These are phyloP conservation scores for Metarhizium sp. DNA, from an alignment of 2,329 filamentous ascomycete species.

Conservation along the genomic window DNA sequence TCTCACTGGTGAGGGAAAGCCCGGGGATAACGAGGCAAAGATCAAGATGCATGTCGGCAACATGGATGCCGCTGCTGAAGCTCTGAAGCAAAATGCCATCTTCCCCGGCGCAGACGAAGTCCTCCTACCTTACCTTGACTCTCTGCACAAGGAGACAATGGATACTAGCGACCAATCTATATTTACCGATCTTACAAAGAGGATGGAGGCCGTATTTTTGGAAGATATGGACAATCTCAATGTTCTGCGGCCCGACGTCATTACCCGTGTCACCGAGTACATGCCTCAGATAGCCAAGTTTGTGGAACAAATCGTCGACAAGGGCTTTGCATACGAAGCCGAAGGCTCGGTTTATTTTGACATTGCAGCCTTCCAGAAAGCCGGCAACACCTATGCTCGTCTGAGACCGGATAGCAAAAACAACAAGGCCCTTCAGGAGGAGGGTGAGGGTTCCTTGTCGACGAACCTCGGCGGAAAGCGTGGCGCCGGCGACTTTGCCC, in stretches of 20 bases:
- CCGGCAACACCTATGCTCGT: slow-evolving; percentile 76
- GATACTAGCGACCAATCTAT: slow-evolving; percentile 58
- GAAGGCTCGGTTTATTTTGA: slow-evolving; percentile 94
- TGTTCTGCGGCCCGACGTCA: slow-evolving; percentile 68
- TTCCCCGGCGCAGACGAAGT: slow-evolving; percentile 55
- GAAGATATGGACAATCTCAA: slow-evolving; percentile 83
- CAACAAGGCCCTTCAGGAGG: slow-evolving; percentile 73
- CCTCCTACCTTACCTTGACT: slow-evolving; percentile 75
- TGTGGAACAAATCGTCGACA: slow-evolving; percentile 71
- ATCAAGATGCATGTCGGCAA: slow-evolving; percentile 79
- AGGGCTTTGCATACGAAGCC: slow-evolving; percentile 73
- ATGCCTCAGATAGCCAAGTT: slow-evolving; percentile 80
- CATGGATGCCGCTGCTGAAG: slow-evolving; percentile 40
- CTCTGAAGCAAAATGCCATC: slow-evolving; percentile 37
- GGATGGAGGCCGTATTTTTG: slow-evolving; percentile 81
- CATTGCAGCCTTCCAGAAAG: slow-evolving; percentile 74
- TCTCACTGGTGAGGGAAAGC: slow-evolving; percentile 45
- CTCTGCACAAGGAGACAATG: slow-evolving; percentile 51
- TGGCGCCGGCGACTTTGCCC: slow-evolving; percentile 72
- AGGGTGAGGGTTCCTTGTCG: slow-evolving; percentile 78
- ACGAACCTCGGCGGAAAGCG: slow-evolving; percentile 58
- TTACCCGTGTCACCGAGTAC: slow-evolving; percentile 90
- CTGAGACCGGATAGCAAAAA: slow-evolving; percentile 78
- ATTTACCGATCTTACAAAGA: slow-evolving; percentile 77
- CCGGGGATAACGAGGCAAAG: slow-evolving; percentile 75